A percentile compares a stretch with the other conserved stretches of the same genome.
These are phyloP conservation scores for Termitomyces sp. DNA, from an alignment of 768 basidiomycete species.

Conservation along the genomic window DNA sequence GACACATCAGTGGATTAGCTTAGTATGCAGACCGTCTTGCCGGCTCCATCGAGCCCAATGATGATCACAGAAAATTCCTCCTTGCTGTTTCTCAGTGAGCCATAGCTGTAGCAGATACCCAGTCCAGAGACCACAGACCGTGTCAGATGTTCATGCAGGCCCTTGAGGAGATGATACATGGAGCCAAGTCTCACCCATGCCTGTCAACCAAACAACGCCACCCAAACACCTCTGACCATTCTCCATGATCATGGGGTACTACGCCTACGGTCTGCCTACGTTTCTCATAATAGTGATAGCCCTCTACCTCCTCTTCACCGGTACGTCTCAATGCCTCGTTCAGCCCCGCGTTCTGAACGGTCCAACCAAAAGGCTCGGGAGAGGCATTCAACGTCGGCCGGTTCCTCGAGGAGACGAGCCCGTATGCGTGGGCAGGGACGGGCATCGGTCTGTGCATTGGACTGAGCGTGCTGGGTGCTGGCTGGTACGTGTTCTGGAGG, in stretches of 20 bases:
- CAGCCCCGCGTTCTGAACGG: not conserved
- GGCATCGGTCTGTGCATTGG: constrained; percentile 94
- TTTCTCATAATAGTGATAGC: constrained; percentile 63
- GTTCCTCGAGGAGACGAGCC: constrained; percentile 91
- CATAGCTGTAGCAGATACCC: not conserved
- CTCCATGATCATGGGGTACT: constrained; percentile 41
- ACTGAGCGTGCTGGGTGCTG: constrained; percentile 89
- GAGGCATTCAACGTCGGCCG: constrained; percentile 92
- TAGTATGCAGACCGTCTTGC: constrained; percentile 68
- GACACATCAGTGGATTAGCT: not conserved
- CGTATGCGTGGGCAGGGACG: constrained; percentile 86
- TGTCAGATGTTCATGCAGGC: constrained; percentile 85
- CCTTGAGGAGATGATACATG: constrained; percentile 95
- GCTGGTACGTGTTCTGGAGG: constrained; percentile 59
- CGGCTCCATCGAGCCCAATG: constrained; percentile 88
- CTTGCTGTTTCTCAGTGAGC: constrained; percentile 40
- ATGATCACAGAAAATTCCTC: constrained; percentile 94
- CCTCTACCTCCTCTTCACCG: constrained; percentile 87
- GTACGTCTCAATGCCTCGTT: constrained; percentile 32
- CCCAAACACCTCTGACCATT: constrained; percentile 6
- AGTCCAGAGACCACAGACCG: constrained; percentile 35
- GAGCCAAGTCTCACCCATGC: constrained; percentile 11
- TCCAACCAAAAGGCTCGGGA: constrained; percentile 56
- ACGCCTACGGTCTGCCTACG: constrained; percentile 61
- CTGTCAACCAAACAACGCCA: constrained; percentile 7